These are phyloP conservation scores for Xylariaceae sp. DNA, from an alignment of 2,329 filamentous ascomycete genomes.

Conservation along the genomic window DNA sequence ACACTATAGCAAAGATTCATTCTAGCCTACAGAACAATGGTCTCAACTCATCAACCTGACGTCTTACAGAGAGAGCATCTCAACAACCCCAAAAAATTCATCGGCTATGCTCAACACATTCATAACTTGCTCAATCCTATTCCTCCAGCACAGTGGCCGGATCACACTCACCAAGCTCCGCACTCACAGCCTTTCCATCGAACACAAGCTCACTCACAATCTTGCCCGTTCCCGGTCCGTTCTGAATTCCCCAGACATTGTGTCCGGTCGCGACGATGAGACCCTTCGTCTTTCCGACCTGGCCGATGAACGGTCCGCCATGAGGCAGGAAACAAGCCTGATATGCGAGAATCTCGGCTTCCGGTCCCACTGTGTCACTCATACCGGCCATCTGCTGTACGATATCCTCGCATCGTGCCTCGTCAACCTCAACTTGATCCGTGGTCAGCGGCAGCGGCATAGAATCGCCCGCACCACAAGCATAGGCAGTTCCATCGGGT, in stretches of 20 bases:
- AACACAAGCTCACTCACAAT: slow-evolving; percentile 60
- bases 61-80: too few species aligned
- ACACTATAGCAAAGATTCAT: too few species aligned
- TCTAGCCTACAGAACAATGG: too few species aligned
- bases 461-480: slow-evolving; percentile 60
- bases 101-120: slow-evolving; percentile 6
- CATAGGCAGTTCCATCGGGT: slow-evolving; percentile 69
- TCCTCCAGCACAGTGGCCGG: slow-evolving; percentile 40
- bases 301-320: slow-evolving; percentile 64
- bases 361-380: slow-evolving; percentile 47
- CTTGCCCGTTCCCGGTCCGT: slow-evolving; percentile 67
- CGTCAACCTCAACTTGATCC: slow-evolving; percentile 61
- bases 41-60: too few species aligned
- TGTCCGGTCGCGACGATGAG: slow-evolving; percentile 67
- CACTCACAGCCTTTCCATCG: slow-evolving; percentile 55
- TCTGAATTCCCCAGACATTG: slow-evolving; percentile 81
- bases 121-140: slow-evolving; percentile 16
- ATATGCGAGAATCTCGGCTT: slow-evolving; percentile 54
- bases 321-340: slow-evolving; percentile 76
- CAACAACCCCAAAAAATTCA: too few species aligned
- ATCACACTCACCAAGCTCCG: slow-evolving; percentile 50
- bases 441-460: slow-evolving; percentile 57
- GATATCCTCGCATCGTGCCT: slow-evolving; percentile 62
- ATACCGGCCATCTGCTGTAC: slow-evolving; percentile 55
- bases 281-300: slow-evolving; percentile 54